Evolutionary conservation across 768 basidiomycete species (phyloP).

Genomic region (Paxillus ammoniavirescens): DNA sequence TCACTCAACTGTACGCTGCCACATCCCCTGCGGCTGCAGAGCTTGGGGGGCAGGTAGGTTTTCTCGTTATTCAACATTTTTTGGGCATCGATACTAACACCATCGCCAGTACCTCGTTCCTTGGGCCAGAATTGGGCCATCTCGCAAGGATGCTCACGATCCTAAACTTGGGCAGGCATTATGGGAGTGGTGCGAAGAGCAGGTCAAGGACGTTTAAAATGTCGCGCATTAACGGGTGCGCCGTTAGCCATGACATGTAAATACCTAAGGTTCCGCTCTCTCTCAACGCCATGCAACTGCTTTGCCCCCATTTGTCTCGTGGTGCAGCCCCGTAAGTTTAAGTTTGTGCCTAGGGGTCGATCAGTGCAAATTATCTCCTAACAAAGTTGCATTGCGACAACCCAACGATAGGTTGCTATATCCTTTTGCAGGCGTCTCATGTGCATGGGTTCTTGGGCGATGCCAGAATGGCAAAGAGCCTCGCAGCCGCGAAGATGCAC

Average conservation of each 20-base stretch:
- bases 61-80: background rate
- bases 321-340: too few species aligned
- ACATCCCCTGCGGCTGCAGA: slow-evolving; percentile 23
- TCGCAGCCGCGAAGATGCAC: too few species aligned
- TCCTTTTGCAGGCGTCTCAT: too few species aligned
- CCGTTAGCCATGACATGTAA: background rate
- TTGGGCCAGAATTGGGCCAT: slow-evolving; percentile 31
- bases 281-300: background rate
- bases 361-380: too few species aligned
- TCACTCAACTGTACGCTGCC: slow-evolving; percentile 32
- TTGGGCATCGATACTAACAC: background rate
- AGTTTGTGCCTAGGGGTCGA: too few species aligned
- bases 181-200: slow-evolving; percentile 38
- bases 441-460: too few species aligned
- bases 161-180: slow-evolving; percentile 23
- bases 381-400: too few species aligned
- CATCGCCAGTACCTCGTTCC: slow-evolving; percentile 31
- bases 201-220: slow-evolving; percentile 20
- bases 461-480: too few species aligned
- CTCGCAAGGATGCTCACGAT: slow-evolving; percentile 20
- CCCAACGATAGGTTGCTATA: too few species aligned
- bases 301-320: too few species aligned
- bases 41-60: slow-evolving; percentile 26
- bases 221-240: background rate
- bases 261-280: background rate